phyloP scores from a whole-genome alignment of 2,329 filamentous ascomycete species.

The Colletotrichum acutatum region DNA sequence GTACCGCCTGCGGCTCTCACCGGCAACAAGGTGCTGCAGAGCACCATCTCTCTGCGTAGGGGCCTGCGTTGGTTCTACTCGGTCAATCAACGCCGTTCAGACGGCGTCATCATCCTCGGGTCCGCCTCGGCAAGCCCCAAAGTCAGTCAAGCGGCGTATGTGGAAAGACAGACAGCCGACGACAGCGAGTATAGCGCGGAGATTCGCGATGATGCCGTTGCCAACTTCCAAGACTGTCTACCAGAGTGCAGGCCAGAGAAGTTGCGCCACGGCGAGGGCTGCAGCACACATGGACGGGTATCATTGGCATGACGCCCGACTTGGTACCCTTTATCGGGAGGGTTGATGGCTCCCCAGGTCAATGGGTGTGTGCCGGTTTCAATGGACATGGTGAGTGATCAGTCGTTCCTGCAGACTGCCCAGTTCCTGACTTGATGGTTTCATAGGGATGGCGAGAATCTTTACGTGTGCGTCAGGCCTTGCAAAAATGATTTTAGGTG shows the following conservation, averaged over 20 bases:
- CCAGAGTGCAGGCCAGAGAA: conserved; percentile 6
- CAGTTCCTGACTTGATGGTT: neutral
- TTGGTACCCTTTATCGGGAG: conserved; percentile 58
- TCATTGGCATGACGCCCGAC: conserved; percentile 59
- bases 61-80: conserved; percentile 60
- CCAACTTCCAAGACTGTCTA: conserved; percentile 13
- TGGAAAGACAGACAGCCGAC: conserved; percentile 2
- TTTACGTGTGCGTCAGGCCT: conserved; percentile 58
- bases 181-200: conserved; percentile 7
- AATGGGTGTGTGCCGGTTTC: conserved; percentile 53
- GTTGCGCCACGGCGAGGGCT: conserved; percentile 49
- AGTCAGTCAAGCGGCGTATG: conserved; percentile 9
- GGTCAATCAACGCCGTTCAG: conserved; percentile 54
- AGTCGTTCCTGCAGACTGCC: too few relatives aligned
- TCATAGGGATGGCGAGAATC: conserved; percentile 52
- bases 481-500: conserved; percentile 52
- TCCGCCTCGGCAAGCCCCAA: conserved; percentile 8
- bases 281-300: conserved; percentile 58
- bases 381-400: conserved; percentile 40
- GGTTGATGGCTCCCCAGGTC: conserved; percentile 43
- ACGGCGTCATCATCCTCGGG: conserved; percentile 16
- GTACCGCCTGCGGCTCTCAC: conserved; percentile 51
- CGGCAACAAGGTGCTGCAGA: conserved; percentile 45
- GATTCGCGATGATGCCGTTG: conserved; percentile 12
- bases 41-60: conserved; percentile 58